Evolutionary conservation across 2,329 filamentous ascomycete species (phyloP), one percentile per base, ranked within the genome.

Genomic region (Trichophyton schoenleinii): DNA sequence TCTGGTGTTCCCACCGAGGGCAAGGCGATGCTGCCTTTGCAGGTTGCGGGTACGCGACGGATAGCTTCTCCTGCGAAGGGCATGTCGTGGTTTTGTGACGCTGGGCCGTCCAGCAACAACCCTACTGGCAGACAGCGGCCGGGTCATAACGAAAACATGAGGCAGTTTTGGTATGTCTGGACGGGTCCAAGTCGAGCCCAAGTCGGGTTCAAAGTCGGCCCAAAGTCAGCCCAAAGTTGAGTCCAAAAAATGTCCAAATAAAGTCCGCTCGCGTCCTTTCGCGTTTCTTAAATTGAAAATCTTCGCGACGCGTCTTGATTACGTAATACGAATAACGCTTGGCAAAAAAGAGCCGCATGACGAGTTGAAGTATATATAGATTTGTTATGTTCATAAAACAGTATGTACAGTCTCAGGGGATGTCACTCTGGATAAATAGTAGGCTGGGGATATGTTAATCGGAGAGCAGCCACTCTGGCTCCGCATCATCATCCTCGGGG

Each of bases 401-500:
- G 41, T 36, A 18, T 55, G 20, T 55, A 55, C 52, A 55, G 13
- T 1, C 22, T 13, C 11, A 52, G 46, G 7, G 7, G 9, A 5
- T 13, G 22, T 11, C 1, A 13, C 20, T 52, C 22, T 22, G 31
- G 46, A 28, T 52, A 7, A 2, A 9, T 28, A 6, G 25, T 13
- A 31, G 13, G 8, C 4, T 25, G 1, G 20, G 11, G 20, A 20
- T 9, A 20, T 2, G 28, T 63, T 65, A 71, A 66, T 73, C 70
- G 59, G 67, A 75, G 64, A 79, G 70, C 57, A 86, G 69, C 83
- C 83, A 86, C 49, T 86, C 83, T 2, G 83, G 83, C 64, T 86
- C 83, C 1, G 82, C 82, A 68, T 86, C 83, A 58, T 85, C 82
- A 66, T 86, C 83, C 36, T 86, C 83, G 0, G 83, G 83, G 66